phyloP scores from a whole-genome alignment of 2,329 filamentous ascomycete genomes.

The Aspergillus clavatus region DNA sequence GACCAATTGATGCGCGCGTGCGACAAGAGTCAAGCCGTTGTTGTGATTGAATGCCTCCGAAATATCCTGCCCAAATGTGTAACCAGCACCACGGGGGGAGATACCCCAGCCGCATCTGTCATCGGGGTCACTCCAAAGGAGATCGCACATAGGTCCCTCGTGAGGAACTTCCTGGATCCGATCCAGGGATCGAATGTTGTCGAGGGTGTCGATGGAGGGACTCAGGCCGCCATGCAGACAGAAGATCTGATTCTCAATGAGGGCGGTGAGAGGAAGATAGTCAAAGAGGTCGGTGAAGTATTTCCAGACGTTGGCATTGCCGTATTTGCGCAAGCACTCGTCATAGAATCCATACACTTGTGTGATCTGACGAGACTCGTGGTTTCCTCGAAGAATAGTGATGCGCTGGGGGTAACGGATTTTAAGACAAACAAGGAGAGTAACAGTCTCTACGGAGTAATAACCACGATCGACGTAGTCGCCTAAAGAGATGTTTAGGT shows the following conservation, averaged over 20 bases:
- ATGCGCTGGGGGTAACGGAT: slow-evolving; percentile 97
- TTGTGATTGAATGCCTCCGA: slow-evolving; percentile 99
- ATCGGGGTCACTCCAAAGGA: slow-evolving; percentile 97
- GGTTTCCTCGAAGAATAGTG: slow-evolving; percentile 96
- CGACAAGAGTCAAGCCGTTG: slow-evolving; percentile 93
- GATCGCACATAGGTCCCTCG: slow-evolving; percentile 95
- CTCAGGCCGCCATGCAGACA: slow-evolving; percentile 95
- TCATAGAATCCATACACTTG: slow-evolving; percentile 99
- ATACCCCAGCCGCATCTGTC: slow-evolving; percentile 96
- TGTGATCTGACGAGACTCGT: slow-evolving; percentile 98
- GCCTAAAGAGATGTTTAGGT: slow-evolving; percentile 48
- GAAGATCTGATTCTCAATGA: slow-evolving; percentile 99
- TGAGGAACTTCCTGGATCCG: slow-evolving; percentile 98
- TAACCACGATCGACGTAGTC: slow-evolving; percentile 99
- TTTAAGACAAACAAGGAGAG: slow-evolving; percentile 91
- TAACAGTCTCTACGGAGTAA: slow-evolving; percentile 98
- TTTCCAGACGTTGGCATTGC: slow-evolving; percentile 99
- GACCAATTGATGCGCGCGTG: slow-evolving; percentile 93
- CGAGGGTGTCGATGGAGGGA: slow-evolving; percentile 90
- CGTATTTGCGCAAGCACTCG: slow-evolving; percentile 97
- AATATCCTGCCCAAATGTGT: slow-evolving; percentile 95
- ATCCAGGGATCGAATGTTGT: slow-evolving; percentile 92
- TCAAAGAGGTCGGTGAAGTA: slow-evolving; percentile 99
- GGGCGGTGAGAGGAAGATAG: slow-evolving; percentile 91
- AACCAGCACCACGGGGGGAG: slow-evolving; percentile 87